Evolutionary conservation across 2,329 filamentous ascomycete species (phyloP).

Genomic region (Colletotrichum karsti): DNA sequence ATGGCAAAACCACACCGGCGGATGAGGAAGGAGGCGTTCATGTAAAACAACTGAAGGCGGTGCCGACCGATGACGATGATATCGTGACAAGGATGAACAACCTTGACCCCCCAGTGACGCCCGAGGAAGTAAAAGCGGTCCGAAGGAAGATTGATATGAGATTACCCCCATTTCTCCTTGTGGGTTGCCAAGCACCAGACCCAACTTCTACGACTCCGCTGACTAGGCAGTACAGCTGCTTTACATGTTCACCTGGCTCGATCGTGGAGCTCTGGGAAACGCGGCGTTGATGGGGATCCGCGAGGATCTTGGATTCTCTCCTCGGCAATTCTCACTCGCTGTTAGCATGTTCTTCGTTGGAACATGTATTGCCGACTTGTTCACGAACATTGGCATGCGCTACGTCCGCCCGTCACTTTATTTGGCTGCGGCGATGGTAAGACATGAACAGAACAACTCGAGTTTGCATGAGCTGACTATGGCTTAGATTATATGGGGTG

Average conservation of each 20-base stretch:
- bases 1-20: neutral
- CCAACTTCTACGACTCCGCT: neutral
- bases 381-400: constrained; percentile 19
- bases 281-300: constrained; percentile 33
- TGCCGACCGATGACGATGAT: neutral
- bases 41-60: neutral
- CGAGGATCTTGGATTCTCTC: constrained; percentile 30
- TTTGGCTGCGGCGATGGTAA: constrained; percentile 17
- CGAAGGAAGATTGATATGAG: constrained; percentile 31
- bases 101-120: constrained; percentile 28
- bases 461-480: neutral
- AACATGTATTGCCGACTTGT: constrained; percentile 14
- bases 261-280: constrained; percentile 27
- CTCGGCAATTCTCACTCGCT: constrained; percentile 31
- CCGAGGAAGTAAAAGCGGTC: constrained; percentile 25
- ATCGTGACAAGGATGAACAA: constrained; percentile 23
- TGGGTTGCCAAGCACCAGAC: neutral
- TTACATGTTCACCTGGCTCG: constrained; percentile 28
- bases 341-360: constrained; percentile 34
- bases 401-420: constrained; percentile 20
- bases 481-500: constrained; percentile 14
- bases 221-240: neutral
- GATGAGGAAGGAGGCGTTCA: neutral
- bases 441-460: neutral
- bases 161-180: constrained; percentile 19